Percentiles rank a stretch among this genome's conserved stretches.
These are phyloP conservation scores for Bolboschoenoplectus hybrid DNA, from an alignment of 202 grass and related monocot species.

Conservation along the genomic window DNA sequence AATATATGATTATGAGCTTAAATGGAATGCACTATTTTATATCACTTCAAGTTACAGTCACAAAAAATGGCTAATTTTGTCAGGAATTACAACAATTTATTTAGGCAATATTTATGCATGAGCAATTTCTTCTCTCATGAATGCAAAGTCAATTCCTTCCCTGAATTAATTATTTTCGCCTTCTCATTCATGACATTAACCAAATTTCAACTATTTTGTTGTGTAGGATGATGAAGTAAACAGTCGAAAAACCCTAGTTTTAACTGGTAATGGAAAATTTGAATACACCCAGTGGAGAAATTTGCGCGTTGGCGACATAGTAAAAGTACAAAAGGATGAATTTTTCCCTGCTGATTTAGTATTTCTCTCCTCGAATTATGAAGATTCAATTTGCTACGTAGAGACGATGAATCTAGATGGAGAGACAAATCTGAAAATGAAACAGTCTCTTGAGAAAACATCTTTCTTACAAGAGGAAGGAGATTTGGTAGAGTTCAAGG, in stretches of 20 bases:
- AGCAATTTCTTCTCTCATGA: background rate
- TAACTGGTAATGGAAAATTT: constrained; percentile 50
- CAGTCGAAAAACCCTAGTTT: constrained; percentile 44
- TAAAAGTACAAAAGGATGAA: constrained; percentile 80
- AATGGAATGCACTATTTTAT: background rate
- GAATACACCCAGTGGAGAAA: constrained; percentile 58
- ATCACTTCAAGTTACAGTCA: background rate
- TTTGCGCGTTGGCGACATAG: constrained; percentile 64
- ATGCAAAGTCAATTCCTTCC: background rate
- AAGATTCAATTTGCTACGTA: constrained; percentile 83
- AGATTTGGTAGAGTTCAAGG: constrained; percentile 38
- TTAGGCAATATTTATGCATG: background rate
- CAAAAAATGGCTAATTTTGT: background rate
- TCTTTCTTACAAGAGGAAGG: constrained; percentile 50
- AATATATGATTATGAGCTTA: too few species aligned
- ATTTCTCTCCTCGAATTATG: constrained; percentile 81
- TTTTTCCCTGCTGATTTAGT: constrained; percentile 93
- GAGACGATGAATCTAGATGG: constrained; percentile 99
- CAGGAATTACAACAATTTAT: constrained; percentile 14
- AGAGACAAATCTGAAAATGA: constrained; percentile 95
- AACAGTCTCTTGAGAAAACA: constrained; percentile 60
- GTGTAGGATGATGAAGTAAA: constrained; percentile 74
- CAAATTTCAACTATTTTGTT: constrained; percentile 32
- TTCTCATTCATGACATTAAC: background rate
- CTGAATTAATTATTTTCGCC: background rate